Base-by-base conservation (phyloP, 768 basidiomycete genomes). In the Serpula lacrymans region DNA sequence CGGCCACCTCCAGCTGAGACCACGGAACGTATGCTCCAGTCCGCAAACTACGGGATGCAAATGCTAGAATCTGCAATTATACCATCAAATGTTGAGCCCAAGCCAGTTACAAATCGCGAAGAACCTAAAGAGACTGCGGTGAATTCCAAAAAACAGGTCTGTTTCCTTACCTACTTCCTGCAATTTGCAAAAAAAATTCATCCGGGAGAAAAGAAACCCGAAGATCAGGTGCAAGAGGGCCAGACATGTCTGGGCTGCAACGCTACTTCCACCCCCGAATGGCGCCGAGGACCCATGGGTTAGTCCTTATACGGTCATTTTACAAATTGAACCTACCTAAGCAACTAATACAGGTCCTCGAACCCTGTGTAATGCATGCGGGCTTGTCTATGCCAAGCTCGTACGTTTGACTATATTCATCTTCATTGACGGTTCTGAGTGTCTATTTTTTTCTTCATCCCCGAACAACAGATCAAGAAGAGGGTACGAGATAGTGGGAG, bases 211-310 rank as follows among this genome's bases (percentile, higher is more conserved):
- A 55, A 63, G 64, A 68, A 55, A 46, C 50, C 55, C 17, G 77
- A 77, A 10, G 70, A 66, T 37, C 65, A 65, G 39, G 63, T 61
- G 42, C 67, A 68, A 46, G 82, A 84, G 41, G 77, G 77, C 12
- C 88, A 89, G 58, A 84, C 75, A 18, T 91, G 88, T 63, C 69
- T 88, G 23, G 88, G 87, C 23, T 91, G 88, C 64, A 74, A 67
- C 52, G 88, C 87, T 46, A 91, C 88, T 12, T 82, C 86, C 41
- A 91, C 88, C 48, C 88, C 88, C 5, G 88, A 91, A 68, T 91
- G 88, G 88, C 71, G 88, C 40, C 69, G 88, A 47, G 88, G 88
- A 1, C 88, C 88, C 11, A 62, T 90, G 67, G 88, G 87, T 88
- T 56, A 59, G 70, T 63, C 31, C 25, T 34, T 9, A 29, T 41